Conservation (phyloP, 148 eudicot genomes). For the Vaccinium myrtillus region DNA sequence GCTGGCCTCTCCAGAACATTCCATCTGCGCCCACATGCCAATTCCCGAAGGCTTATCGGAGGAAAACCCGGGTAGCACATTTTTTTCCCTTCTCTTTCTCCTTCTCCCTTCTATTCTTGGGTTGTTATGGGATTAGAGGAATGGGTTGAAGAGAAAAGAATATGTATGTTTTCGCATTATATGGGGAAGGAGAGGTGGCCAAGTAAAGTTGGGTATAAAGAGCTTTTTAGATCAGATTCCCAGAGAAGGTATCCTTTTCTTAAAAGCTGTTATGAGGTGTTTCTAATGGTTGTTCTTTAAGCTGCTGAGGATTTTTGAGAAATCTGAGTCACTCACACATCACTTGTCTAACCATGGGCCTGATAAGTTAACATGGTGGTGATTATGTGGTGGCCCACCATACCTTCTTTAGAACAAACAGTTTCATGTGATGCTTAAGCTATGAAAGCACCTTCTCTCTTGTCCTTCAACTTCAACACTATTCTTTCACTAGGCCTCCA, state of each 20-base stretch:
- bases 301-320: background rate
- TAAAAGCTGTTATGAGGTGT: background rate
- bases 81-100: background rate
- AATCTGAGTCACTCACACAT: constrained; percentile 21
- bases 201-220: constrained; percentile 33
- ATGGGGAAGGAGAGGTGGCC: constrained; percentile 15
- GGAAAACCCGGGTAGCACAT: constrained; percentile 25
- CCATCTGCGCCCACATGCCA: background rate
- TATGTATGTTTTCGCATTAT: background rate
- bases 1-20: constrained; percentile 12
- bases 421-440: background rate
- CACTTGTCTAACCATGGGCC: constrained; percentile 13
- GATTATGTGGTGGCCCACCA: constrained; percentile 7
- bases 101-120: constrained; percentile 1
- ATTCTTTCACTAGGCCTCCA: background rate
- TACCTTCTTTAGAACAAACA: background rate
- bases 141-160: constrained; percentile 13
- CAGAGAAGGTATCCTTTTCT: constrained; percentile 14
- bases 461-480: background rate
- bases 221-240: constrained; percentile 25
- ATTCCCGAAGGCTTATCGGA: background rate
- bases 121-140: background rate
- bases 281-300: background rate
- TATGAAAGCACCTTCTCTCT: background rate
- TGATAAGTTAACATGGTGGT: constrained; percentile 1